Evolutionary conservation across 83 land plant species (phyloP), one percentile per base, ranked within the genome.

Genomic region (Picea engelmannii): DNA sequence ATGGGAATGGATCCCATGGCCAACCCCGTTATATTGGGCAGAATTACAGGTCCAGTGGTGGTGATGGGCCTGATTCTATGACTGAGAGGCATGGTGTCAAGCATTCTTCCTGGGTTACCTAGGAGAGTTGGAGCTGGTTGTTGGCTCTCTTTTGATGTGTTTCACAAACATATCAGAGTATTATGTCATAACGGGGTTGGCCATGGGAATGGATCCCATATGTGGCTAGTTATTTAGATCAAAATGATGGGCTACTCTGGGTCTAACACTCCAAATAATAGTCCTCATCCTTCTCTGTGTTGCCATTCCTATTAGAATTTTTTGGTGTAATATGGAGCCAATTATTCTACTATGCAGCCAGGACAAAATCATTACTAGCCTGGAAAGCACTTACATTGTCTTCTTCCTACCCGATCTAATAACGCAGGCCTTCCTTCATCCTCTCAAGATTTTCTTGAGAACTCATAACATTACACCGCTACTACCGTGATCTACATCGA

Each of bases 281-380:
- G 2, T 31, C 35, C 35, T 31, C 35, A 31, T 31, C 35, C 35
- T 31, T 31, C 35, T 31, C 2, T 31, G 2, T 13, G 78, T 80
- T 9, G 85, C 87, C 0, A 0, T 90, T 2, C 87, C 90, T 31
- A 90, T 90, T 18, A 31, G 81, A 24, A 13, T 81, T 7, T 75
- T 88, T 5, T 90, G 92, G 92, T 62, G 82, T 38, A 86, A 84
- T 78, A 83, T 90, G 77, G 66, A 86, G 60, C 40, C 49, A 11
- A 82, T 88, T 31, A 31, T 31, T 1, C 35, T 31, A 31, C 35
- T 31, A 31, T 31, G 35, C 2, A 31, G 35, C 35, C 2, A 31
- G 35, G 35, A 31, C 2, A 31, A 31, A 31, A 31, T 31, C 35
- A 31, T 31, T 31, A 31, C 35, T 31, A 31, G 35, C 35, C 35